These are phyloP conservation scores for Alopecurus myosuroides DNA, from an alignment of 176 grass and related monocot genomes.

Conservation along the genomic window DNA sequence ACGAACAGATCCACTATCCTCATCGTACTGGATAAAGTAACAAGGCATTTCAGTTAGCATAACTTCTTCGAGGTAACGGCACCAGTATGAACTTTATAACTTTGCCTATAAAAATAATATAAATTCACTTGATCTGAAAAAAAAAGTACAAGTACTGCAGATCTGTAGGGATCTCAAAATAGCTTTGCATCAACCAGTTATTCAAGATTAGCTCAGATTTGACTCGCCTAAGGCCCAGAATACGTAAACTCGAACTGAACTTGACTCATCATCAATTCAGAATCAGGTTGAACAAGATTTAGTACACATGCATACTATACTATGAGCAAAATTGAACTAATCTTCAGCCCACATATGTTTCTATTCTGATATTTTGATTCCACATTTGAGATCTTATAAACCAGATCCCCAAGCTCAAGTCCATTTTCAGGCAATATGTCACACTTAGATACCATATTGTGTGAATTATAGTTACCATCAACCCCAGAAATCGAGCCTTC, in stretches of 20 bases:
- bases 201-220: background rate
- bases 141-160: background rate
- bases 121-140: background rate
- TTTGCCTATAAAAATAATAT: background rate
- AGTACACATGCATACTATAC: background rate
- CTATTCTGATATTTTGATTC: background rate
- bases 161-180: background rate
- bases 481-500: background rate
- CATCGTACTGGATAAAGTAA: slow-evolving; percentile 33
- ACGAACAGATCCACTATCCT: slow-evolving; percentile 14
- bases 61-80: background rate
- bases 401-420: background rate
- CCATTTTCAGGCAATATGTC: background rate
- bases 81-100: background rate
- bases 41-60: slow-evolving; percentile 23
- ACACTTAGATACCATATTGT: background rate
- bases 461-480: background rate
- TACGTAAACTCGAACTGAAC: background rate
- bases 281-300: background rate
- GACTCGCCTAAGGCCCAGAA: background rate
- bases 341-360: slow-evolving; percentile 3
- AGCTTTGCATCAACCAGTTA: background rate
- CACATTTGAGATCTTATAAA: background rate
- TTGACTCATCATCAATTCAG: background rate
- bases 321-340: background rate